Evolutionary conservation across 2,329 filamentous ascomycete genomes (phyloP), one percentile per base, ranked within the genome.

Genomic region (Cladorrhinum sp.): DNA sequence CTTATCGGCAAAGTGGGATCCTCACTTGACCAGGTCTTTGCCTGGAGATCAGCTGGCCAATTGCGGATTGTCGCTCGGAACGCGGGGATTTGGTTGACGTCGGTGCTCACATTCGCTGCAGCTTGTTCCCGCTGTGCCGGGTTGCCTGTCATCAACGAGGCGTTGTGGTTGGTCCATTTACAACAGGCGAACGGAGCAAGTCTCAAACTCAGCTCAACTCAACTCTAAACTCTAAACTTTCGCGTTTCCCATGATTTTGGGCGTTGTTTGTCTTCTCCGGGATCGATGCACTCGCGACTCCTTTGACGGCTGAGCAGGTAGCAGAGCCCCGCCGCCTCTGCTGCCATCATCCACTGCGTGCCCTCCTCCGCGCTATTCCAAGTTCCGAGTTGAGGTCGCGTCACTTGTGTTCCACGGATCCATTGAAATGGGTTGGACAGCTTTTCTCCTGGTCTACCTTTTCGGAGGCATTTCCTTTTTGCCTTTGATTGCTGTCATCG

Each of bases 381-480:
- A 54, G 32, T 27, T 13, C 29, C 20, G 10, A n/a, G 13, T 22
- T 29, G 52, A 54, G 22, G 32, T 29, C 12, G 10, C 13, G 25
- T 29, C 25, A 4, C 25, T 29, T 10, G 32, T 36, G 32, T 12
- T 36, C 22, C 36, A 48, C 22, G 13, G 20, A 12, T 41, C 23
- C 57, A 22, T 13, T 55, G 48, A 50, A 66, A 85, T 85, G 82
- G 77, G 75, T 68, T 84, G 81, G 77, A 77, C 77, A 29, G 72
- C 73, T 68, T 86, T 93, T 71, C 79, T 96, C 66, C 74, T 89
- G 71, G 83, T 89, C 73, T 97, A 96, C 80, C 73, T 96, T 66
- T 77, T 96, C 61, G 93, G 93, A 75, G 93, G 93, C 69, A 74
- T 97, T 71, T 96, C 93, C 60, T 93, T 97, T 72, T 72, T 96